A percentile compares a stretch with the other conserved stretches of the same genome.
phyloP scores from a whole-genome alignment of 805 yeast species.

The Candida silvicultrix region DNA sequence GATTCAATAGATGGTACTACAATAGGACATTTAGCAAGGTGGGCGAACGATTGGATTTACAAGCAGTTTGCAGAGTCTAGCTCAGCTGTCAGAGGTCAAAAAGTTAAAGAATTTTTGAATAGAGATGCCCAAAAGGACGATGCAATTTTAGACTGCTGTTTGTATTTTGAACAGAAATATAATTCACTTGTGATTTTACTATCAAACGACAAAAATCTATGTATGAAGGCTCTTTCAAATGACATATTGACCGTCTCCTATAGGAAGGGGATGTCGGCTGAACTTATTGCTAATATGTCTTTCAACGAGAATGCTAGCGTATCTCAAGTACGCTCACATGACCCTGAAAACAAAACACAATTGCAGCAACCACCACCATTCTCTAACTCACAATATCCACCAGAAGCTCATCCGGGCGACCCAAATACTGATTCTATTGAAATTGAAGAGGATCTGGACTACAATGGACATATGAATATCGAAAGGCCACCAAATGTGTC shows the following conservation, averaged over 20 bases:
- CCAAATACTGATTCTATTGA: background rate
- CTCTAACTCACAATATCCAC: background rate
- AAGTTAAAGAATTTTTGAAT: conserved; percentile 45
- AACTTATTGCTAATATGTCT: conserved; percentile 35
- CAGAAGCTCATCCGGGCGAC: background rate
- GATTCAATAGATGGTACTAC: conserved; percentile 21
- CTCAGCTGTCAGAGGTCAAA: conserved; percentile 59
- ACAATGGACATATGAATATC: background rate
- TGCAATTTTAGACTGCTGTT: conserved; percentile 79
- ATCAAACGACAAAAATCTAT: conserved; percentile 81
- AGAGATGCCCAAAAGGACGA: conserved; percentile 55
- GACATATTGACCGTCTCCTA: conserved; percentile 54
- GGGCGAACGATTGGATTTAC: conserved; percentile 78
- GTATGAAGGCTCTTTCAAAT: conserved; percentile 69
- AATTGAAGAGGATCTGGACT: background rate
- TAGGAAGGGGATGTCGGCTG: conserved; percentile 39
- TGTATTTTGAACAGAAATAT: conserved; percentile 43
- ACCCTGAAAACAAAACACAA: too few relatives aligned
- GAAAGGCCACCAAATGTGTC: background rate
- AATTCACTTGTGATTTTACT: conserved; percentile 49
- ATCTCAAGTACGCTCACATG: conserved; percentile 7
- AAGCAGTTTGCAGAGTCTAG: conserved; percentile 44
- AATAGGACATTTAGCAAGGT: conserved; percentile 54
- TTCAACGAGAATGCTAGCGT: conserved; percentile 27
- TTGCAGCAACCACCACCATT: background rate